A percentile compares a stretch with the other conserved stretches of the same genome.
Conservation (phyloP, 768 basidiomycete genomes). For the Termitomyces sp. region DNA sequence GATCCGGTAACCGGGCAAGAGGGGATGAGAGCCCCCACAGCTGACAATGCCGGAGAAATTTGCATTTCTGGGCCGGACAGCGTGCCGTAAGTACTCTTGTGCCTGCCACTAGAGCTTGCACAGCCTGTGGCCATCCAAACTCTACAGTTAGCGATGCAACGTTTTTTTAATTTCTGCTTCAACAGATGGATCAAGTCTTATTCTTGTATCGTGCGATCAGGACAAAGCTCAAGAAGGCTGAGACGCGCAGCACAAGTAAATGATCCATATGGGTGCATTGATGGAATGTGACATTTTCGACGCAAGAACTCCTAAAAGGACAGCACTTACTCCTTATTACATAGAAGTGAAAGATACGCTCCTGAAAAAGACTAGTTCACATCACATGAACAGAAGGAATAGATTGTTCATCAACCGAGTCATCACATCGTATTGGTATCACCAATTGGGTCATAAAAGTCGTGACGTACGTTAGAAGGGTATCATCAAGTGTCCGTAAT, state of each 20-base stretch:
- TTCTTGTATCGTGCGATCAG: constrained; percentile 15
- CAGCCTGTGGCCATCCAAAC: constrained; percentile 19
- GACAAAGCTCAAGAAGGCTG: constrained; percentile 1
- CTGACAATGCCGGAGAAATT: constrained; percentile 11
- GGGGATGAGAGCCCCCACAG: neutral
- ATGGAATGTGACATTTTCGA: constrained; percentile 10
- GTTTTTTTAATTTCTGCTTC: constrained; percentile 42
- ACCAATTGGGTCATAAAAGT: constrained; percentile 27
- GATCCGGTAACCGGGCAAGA: constrained; percentile 33
- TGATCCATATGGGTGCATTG: constrained; percentile 11
- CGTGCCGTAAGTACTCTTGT: constrained; percentile 13
- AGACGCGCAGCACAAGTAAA: constrained; percentile 9
- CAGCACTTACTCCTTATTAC: constrained; percentile 6
- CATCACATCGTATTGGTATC: constrained; percentile 19
- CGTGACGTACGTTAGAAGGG: constrained; percentile 27
- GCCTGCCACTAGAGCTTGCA: constrained; percentile 13
- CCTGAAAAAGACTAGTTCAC: constrained; percentile 1
- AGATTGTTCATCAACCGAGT: constrained; percentile 16
- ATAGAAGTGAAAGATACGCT: constrained; percentile 1
- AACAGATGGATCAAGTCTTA: constrained; percentile 4
- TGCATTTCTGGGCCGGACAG: neutral
- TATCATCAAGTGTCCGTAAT: constrained; percentile 27
- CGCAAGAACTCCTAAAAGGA: neutral
- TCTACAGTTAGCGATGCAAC: constrained; percentile 32
- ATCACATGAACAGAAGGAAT: constrained; percentile 12